phyloP scores from a whole-genome alignment of 208 protist genomes.

The Novymonas esmeraldas region DNA sequence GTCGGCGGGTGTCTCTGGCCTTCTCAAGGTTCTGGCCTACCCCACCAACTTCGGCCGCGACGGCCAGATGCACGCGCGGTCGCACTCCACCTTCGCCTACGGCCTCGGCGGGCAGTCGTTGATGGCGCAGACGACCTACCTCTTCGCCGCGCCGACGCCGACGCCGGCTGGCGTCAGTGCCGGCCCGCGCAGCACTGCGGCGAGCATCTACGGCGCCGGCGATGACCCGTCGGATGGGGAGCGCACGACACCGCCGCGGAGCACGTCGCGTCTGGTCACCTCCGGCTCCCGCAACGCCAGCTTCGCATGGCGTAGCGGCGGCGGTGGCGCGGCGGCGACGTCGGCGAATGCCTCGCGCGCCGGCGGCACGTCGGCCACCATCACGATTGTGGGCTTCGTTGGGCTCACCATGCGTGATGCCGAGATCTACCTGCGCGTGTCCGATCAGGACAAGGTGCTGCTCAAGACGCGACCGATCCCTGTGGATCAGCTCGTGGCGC shows the following conservation, averaged over 20 bases:
- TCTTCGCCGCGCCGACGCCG: conserved; percentile 9
- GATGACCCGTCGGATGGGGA: not conserved
- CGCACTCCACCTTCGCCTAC: conserved; percentile 23
- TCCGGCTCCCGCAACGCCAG: not conserved
- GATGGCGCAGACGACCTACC: conserved; percentile 18
- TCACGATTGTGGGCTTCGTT: conserved; percentile 39
- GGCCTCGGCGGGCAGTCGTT: conserved; percentile 13
- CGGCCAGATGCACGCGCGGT: conserved; percentile 5
- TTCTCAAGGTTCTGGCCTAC: conserved; percentile 54
- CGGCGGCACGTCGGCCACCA: conserved; percentile 17
- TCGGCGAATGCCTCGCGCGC: too few species aligned
- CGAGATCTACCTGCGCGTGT: conserved; percentile 48
- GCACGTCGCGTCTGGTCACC: not conserved
- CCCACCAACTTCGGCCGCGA: conserved; percentile 37
- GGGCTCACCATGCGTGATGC: conserved; percentile 26
- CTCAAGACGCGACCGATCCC: conserved; percentile 40
- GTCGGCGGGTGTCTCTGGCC: conserved; percentile 43
- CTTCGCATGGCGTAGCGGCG: not conserved
- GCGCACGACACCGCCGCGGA: not conserved
- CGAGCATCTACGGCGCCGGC: not conserved
- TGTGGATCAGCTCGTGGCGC: conserved; percentile 24
- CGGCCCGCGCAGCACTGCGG: not conserved
- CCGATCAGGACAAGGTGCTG: conserved; percentile 22
- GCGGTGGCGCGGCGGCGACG: not conserved
- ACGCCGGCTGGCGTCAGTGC: not conserved